Conservation (phyloP, 495 filamentous ascomycete genomes). For the Penicillium herquei region DNA sequence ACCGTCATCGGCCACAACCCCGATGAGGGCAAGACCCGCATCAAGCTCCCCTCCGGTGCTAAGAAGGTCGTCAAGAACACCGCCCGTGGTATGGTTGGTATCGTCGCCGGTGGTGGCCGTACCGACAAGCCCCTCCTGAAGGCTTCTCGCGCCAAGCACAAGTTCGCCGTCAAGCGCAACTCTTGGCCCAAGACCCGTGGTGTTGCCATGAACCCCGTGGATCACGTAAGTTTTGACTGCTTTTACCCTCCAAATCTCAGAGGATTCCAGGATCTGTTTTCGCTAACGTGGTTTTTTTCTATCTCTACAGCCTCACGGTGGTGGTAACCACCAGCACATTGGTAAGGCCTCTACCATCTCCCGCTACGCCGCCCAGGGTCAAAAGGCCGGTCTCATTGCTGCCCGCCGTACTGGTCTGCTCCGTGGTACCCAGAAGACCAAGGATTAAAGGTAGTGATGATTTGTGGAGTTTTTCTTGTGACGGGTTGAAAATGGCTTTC, state of each 20-base stretch:
- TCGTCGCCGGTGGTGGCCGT: conserved; percentile 97
- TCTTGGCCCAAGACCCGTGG: conserved; percentile 99
- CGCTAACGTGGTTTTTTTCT: neutral
- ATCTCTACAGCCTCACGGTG: conserved; percentile 81
- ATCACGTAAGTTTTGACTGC: conserved; percentile 66
- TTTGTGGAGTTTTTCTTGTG: conserved; percentile 47
- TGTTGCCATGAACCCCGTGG: conserved; percentile 99
- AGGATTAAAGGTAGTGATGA: conserved; percentile 61
- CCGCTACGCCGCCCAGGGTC: conserved; percentile 93
- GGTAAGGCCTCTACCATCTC: conserved; percentile 99
- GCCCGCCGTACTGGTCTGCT: conserved; percentile 98
- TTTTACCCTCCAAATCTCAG: neutral
- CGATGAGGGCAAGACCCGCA: conserved; percentile 97
- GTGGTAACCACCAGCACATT: conserved; percentile 99
- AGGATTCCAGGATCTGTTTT: no score
- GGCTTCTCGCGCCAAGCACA: conserved; percentile 97
- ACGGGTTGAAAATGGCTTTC: conserved; percentile 52
- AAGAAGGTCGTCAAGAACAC: conserved; percentile 97
- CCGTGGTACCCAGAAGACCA: conserved; percentile 98
- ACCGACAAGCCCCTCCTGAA: conserved; percentile 99
- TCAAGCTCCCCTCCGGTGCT: conserved; percentile 97
- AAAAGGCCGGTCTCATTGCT: conserved; percentile 99
- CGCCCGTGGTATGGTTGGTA: conserved; percentile 97
- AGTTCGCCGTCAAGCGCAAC: conserved; percentile 99
- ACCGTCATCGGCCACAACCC: conserved; percentile 98